Evolutionary conservation across 345 rosid genomes (phyloP), one percentile per base, ranked within the genome.

Genomic region (Viola odorata): DNA sequence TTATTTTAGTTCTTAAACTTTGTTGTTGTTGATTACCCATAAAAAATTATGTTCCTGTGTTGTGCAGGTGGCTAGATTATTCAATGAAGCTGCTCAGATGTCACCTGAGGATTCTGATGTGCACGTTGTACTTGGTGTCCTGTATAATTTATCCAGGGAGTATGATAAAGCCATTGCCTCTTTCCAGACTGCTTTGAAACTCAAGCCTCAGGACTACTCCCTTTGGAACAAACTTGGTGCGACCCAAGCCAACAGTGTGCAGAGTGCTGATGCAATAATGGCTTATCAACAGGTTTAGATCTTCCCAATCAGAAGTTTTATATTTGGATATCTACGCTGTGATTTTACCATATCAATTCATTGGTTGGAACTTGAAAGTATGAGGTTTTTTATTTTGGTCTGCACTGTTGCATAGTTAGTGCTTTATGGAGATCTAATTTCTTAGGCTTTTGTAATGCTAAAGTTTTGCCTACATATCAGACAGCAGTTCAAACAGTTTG

Each of bases 181-280:
- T 57, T 95, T 95, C 73, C 80, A 83, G 75, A 86, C 77, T 14
- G 96, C 99, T 36, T 73, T 95, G 63, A 74, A 88, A 71, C 89
- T 94, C 63, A 88, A 85, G 79, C 99, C 99, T 76, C 81, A 80
- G 53, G 99, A 95, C 77, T 95, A 95, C 77, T 95, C 99, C 32
- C 95, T 95, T 13, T 95, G 99, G 99, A 95, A 95, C 80, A 91
- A 95, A 76, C 91, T 91, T 45, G 97, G 99, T 41, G 99, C 99
- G 36, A 95, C 99, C 51, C 96, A 91, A 77, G 99, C 97, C 62
- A 95, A 95, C 75, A 95, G 99, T 72, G 89, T 91, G 69, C 97
- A 91, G 75, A 88, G 99, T 82, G 85, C 95, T 50, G 97, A 95
- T 84, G 99, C 99, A 53, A 95, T 95, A 75, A 74, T 79, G 67